Base-by-base conservation (phyloP, 257 asterid species). In the Capsicum baccatum region DNA sequence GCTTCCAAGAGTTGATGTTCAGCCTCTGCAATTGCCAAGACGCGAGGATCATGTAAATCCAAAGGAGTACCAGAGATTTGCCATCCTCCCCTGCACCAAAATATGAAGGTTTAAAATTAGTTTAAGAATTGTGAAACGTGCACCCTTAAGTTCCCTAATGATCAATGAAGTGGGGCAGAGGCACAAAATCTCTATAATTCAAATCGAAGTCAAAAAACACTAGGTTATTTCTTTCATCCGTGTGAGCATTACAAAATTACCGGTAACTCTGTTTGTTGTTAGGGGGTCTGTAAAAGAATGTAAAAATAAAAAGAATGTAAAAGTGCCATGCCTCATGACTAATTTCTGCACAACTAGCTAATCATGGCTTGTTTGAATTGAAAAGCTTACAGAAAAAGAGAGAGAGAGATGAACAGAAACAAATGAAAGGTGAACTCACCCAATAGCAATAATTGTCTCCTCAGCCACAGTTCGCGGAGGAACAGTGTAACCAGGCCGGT, bases 1-100 rank as follows among this genome's bases (percentile, higher is more conserved):
- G 98, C 92, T 85, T 97, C 99, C 85, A 97, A 86, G 57, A 97
- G 86, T 90, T 93, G 99, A 64, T 95, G 98, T 76, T 97, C 99
- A 55, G 99, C 99, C 88, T 95, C 99, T 57, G 99, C 94, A 86
- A 97, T 90, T 44, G 99, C 97, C 89, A 97, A 84, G 80, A 97
- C 86, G 69, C 98, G 99, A 86, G 99, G 97, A 87, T 97, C 99
- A 26, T 94, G 92, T 89, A 95, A 86, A 86, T 95, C 97, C 82
- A 97, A 86, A 73, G 97, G 97, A 6, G 97, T 89, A 37, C 99
- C 99, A 82, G 99, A 94, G 67, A 97, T 91, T 87, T 95, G 99
- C 99, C 99, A 97, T 73, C 97, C 97, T 88, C 99, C 98, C 63
- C 99, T 97, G 86, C 52, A 81, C 81, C 83, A 54, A 84, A 44